These are phyloP conservation scores for Yamadazyma triangularis DNA, from an alignment of 1,139 yeast genomes.

Conservation along the genomic window DNA sequence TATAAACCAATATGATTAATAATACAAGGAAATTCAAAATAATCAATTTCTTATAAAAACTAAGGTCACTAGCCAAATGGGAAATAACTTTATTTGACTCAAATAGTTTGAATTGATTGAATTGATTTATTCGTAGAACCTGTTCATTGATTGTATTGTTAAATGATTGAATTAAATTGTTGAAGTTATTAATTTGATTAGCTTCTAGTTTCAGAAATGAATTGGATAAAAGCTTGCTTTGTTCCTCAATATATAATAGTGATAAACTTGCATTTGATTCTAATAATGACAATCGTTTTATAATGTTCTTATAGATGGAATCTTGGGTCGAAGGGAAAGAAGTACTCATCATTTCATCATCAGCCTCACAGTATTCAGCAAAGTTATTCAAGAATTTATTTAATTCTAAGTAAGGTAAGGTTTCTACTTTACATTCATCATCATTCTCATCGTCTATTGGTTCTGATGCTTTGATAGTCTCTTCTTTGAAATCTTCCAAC, in stretches of 20 bases:
- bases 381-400: conserved; percentile 44
- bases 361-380: conserved; percentile 23
- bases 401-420: conserved; percentile 42
- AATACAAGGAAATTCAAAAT: conserved; percentile 11
- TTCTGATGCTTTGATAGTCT: conserved; percentile 11
- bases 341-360: conserved; percentile 15
- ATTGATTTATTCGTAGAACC: conserved; percentile 10
- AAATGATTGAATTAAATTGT: conserved; percentile 39
- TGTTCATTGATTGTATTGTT: conserved; percentile 13
- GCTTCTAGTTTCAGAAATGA: conserved; percentile 69
- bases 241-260: conserved; percentile 79
- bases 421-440: conserved; percentile 40
- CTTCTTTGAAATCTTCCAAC: conserved; percentile 84
- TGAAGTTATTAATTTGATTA: conserved; percentile 57
- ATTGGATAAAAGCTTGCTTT: conserved; percentile 66
- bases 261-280: conserved; percentile 83
- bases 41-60: conserved; percentile 12
- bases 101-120: conserved; percentile 11
- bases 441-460: conserved; percentile 20
- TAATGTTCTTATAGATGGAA: conserved; percentile 81
- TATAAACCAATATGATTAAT: conserved; percentile 44
- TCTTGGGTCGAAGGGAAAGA: conserved; percentile 46
- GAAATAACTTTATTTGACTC: conserved; percentile 10
- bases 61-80: conserved; percentile 10
- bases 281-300: conserved; percentile 66